Base-by-base conservation (phyloP, 495 filamentous ascomycete genomes). In the Bombardia bombarda region DNA sequence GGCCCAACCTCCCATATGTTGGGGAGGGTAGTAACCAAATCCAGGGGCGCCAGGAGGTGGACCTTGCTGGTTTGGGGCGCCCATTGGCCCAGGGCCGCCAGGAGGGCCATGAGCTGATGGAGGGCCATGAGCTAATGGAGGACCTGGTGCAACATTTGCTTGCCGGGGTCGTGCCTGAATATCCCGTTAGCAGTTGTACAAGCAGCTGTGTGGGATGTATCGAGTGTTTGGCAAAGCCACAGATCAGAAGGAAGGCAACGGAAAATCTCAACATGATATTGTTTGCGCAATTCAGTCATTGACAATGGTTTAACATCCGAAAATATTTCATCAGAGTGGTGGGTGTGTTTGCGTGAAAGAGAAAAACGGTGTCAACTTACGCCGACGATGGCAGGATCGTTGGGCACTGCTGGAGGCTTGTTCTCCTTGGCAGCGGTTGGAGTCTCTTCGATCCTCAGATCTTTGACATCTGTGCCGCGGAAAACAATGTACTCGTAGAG, bases 191-290 rank as follows among this genome's bases (percentile, higher is more conserved):
- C 45, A 51, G 24, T 18, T 33, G 31, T 30, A 43, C 42, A 38
- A 45, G 41, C 23, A 12, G 2, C 16, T 30, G 13, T 26, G 40
- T 19, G 38, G 18, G 33, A 45, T 23, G 40, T 22, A 14, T 28
- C 44, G 21, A 23, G 14, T n/a, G 39, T 3, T 10, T 26, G 23
- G 18, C 20, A 38, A 46, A 28, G 43, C 46, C 47, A 45, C 46
- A 40, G 49, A 70, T 88, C 89, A 96, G 89, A 93, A 95, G 89
- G 90, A 96, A 95, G 89, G 89, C 90, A 96, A 95, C 89, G 90
- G 87, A 93, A 32, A 84, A 86, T 83, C 67, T 94, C 88, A 78
- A 90, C 88, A 94, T 63, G 73, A 68, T 48, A 32, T 53, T 68
- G 83, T 82, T 92, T 94, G 86, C 85, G 87, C 87, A 64, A 59